Evolutionary conservation across 805 yeast species (phyloP).

Genomic region (Sugiyamaella qingdaonensis): DNA sequence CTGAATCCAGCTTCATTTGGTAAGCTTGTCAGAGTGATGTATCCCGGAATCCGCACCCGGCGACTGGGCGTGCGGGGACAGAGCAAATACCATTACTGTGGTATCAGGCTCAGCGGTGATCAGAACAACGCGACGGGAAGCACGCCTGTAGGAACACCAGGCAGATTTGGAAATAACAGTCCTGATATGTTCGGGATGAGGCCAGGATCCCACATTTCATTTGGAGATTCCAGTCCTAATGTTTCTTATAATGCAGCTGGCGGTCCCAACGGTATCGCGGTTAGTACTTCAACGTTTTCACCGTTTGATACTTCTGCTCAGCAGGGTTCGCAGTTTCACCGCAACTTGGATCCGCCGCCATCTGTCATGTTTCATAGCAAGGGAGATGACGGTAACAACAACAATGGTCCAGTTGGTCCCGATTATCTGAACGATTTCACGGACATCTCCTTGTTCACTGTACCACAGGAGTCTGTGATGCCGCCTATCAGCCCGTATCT

Average conservation of each 20-base stretch:
- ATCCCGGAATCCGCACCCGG: conserved; percentile 66
- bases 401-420: background rate
- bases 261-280: background rate
- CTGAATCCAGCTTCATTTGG: conserved; percentile 78
- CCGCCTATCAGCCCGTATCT: conserved; percentile 41
- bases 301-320: conserved; percentile 4
- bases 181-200: conserved; percentile 14
- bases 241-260: background rate
- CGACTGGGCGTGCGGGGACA: conserved; percentile 79
- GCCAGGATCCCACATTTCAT: background rate
- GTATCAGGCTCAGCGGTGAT: conserved; percentile 49
- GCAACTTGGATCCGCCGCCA: background rate
- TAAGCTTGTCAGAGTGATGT: conserved; percentile 59
- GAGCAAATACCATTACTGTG: conserved; percentile 83
- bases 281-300: background rate
- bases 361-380: background rate
- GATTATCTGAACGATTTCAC: conserved; percentile 9
- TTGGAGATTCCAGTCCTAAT: background rate
- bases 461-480: conserved; percentile 8
- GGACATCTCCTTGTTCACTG: conserved; percentile 15
- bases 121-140: conserved; percentile 18
- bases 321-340: background rate
- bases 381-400: background rate
- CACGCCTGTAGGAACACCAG: conserved; percentile 29
- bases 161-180: conserved; percentile 13